A percentile compares a stretch with the other conserved stretches of the same genome.
These are phyloP conservation scores for Verticillium alfalfae DNA, from an alignment of 2,329 filamentous ascomycete genomes.

Conservation along the genomic window DNA sequence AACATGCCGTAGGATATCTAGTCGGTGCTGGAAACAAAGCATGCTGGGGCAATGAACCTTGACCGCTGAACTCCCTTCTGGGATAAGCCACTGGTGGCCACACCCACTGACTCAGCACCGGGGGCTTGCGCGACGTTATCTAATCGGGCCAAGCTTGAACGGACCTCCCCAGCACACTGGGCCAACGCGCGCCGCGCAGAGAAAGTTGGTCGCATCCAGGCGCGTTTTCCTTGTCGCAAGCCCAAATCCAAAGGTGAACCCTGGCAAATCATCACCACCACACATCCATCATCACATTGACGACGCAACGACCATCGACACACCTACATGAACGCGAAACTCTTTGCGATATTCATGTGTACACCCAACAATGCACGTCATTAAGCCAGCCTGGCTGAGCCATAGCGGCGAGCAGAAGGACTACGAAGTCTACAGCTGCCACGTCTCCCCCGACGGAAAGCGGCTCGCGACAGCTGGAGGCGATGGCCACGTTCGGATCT, in stretches of 20 bases:
- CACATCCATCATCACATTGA: not conserved
- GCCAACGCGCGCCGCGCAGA: not conserved
- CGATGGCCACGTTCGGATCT: constrained; percentile 95
- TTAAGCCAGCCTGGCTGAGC: constrained; percentile 93
- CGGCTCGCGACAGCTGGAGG: constrained; percentile 91
- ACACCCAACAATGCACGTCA: constrained; percentile 65
- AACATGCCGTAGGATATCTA: too few species aligned
- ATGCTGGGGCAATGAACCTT: too few species aligned
- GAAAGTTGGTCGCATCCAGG: not conserved
- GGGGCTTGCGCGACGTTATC: not conserved
- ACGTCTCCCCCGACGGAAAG: constrained; percentile 87
- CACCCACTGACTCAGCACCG: not conserved
- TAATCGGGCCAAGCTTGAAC: not conserved
- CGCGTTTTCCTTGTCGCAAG: not conserved
- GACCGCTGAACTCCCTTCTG: too few species aligned
- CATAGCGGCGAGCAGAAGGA: constrained; percentile 97
- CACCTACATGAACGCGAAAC: not conserved
- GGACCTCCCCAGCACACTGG: not conserved
- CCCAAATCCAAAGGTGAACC: not conserved
- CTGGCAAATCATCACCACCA: not conserved
- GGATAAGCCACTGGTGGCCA: not conserved
- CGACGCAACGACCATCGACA: not conserved
- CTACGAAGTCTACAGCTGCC: constrained; percentile 97
- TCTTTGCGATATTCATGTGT: not conserved
- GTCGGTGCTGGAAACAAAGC: too few species aligned